A percentile compares a stretch with the other conserved stretches of the same genome.
Evolutionary conservation across 371 early-diverging fungal species (phyloP).

Genomic region (Dentiscutata heterogama): DNA sequence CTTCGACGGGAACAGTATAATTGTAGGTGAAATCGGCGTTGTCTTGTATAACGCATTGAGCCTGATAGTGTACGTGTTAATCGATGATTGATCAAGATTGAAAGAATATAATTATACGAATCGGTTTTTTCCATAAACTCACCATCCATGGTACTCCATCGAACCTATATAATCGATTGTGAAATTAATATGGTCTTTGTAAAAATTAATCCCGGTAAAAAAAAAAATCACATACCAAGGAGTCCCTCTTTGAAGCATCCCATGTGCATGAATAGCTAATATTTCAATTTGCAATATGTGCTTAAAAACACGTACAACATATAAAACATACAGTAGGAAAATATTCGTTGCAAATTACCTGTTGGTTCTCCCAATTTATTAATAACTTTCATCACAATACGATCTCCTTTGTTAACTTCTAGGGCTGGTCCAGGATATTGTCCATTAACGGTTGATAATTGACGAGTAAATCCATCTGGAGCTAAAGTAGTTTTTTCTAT

Average conservation of each 20-base stretch:
- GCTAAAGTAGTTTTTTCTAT: constrained; percentile 47
- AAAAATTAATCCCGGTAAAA: constrained; percentile 46
- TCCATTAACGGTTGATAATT: constrained; percentile 57
- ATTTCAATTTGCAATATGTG: constrained; percentile 70
- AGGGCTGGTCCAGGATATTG: constrained; percentile 58
- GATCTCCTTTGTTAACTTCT: constrained; percentile 57
- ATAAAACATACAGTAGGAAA: constrained; percentile 45
- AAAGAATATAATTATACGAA: constrained; percentile 47
- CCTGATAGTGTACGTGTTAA: constrained; percentile 44
- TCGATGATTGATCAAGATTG: constrained; percentile 46
- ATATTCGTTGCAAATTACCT: constrained; percentile 47
- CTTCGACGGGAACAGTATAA: constrained; percentile 53
- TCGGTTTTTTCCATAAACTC: constrained; percentile 45
- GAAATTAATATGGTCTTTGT: constrained; percentile 46
- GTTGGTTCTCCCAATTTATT: constrained; percentile 52
- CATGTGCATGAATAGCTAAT: constrained; percentile 75
- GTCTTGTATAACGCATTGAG: constrained; percentile 57
- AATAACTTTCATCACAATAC: constrained; percentile 54
- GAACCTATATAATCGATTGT: constrained; percentile 46
- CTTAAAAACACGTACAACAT: constrained; percentile 45
- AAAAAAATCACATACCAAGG: constrained; percentile 58
- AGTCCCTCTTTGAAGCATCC: constrained; percentile 72
- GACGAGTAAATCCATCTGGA: constrained; percentile 57
- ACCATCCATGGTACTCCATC: constrained; percentile 47
- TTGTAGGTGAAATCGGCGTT: constrained; percentile 57